Percentiles rank a stretch among this genome's conserved stretches.
These are phyloP conservation scores for Yamadazyma buinensis DNA, from an alignment of 1,139 yeast genomes.

Conservation along the genomic window DNA sequence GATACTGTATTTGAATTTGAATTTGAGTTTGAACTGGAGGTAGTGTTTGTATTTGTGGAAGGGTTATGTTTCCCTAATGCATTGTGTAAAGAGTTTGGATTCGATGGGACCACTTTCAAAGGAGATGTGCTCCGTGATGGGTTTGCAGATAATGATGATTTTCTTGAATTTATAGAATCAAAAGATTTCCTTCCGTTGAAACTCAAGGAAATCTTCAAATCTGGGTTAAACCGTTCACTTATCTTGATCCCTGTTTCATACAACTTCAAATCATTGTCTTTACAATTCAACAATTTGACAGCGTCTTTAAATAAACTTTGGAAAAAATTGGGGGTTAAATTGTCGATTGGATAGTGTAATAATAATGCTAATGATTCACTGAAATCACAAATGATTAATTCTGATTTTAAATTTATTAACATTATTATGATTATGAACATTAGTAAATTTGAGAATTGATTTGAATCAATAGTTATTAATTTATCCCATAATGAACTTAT, in stretches of 20 bases:
- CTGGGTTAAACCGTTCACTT: conserved; percentile 34
- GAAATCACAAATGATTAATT: conserved; percentile 52
- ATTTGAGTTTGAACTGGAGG: not conserved
- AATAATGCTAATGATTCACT: conserved; percentile 58
- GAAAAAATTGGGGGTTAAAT: conserved; percentile 18
- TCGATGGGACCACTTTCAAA: not conserved
- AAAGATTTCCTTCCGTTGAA: conserved; percentile 18
- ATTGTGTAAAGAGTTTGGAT: not conserved
- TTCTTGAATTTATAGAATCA: conserved; percentile 15
- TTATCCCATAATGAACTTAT: conserved; percentile 57
- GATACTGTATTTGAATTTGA: not conserved
- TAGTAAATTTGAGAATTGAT: conserved; percentile 36
- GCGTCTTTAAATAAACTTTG: conserved; percentile 29
- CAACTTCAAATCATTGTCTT: conserved; percentile 35
- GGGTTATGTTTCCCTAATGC: not conserved
- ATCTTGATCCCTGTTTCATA: conserved; percentile 39
- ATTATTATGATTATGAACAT: conserved; percentile 50
- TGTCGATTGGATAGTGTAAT: conserved; percentile 50
- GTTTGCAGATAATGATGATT: no score
- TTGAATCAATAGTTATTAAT: conserved; percentile 31
- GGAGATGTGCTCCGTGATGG: conserved; percentile 11
- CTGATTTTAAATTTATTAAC: conserved; percentile 47
- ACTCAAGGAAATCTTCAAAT: conserved; percentile 31
- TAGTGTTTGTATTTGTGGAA: not conserved
- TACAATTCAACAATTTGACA: conserved; percentile 22